Evolutionary conservation across 1,284 basidiomycete species (phyloP), one percentile per base, ranked within the genome.

Genomic region (Sporisorium iseilematis-ciliati): DNA sequence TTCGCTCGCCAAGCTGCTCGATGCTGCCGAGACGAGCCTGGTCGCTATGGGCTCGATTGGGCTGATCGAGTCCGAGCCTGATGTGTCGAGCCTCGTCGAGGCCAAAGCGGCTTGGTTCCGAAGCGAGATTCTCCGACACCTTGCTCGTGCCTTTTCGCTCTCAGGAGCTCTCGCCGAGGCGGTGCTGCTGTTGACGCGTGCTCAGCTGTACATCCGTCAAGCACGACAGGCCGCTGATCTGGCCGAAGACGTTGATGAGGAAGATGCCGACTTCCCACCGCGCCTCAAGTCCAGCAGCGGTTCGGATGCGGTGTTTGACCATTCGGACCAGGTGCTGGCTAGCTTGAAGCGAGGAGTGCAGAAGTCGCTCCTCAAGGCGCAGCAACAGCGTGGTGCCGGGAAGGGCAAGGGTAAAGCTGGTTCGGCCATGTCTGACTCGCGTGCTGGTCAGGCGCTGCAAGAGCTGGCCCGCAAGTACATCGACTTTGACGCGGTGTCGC

Each of bases 21-120:
- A 85, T 42, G 76, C 65, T 26, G 71, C 78, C 43, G 81, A 83
- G 66, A 75, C 70, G 55, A 76, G 74, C 29, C 71, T 84, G 29
- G 60, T 70, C 18, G 77, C 77, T 3, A 80, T 84, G 56, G 77
- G 79, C 25, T 78, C 75, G 5, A 75, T 85, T 21, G 65, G 49
- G 11, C 65, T 85, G 42, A 74, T 84, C 57, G 83, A 85, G 64
- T 75, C 76, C 18, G 80, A 85, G 58, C 79, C 83, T 21, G 82
- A 85, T 48, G 75, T 83, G 3, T 80, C 81, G 33, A 80, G 76
- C 45, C 66, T 85, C 21, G 65, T 85, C 33, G 83, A 85, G 52
- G 81, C 81, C 29, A 84, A 85, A 63, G 72, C 78, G 4, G 79
- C 78, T 3, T 82, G 75, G 77, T 84, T 82, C 78, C 70, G 78